A percentile compares a stretch with the other conserved stretches of the same genome.
These are phyloP conservation scores for Helenozyma rhizophorensis DNA, from an alignment of 805 yeast species.

Conservation along the genomic window DNA sequence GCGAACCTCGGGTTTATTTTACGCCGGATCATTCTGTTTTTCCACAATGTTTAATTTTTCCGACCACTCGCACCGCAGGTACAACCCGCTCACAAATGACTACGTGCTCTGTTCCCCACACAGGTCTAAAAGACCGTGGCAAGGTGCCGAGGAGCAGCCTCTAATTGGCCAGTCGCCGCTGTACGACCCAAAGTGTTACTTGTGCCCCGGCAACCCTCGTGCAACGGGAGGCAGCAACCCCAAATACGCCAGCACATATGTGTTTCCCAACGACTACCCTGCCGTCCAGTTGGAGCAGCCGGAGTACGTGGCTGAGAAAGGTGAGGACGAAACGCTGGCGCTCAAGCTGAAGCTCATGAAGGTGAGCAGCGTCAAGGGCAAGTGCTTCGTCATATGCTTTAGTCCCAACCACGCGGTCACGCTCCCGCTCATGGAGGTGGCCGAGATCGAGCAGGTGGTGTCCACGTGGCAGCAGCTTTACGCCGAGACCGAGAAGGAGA, in stretches of 20 bases:
- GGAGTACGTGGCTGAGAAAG: slow-evolving; percentile 23
- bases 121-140: slow-evolving; percentile 77
- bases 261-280: slow-evolving; percentile 66
- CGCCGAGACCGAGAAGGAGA: slow-evolving; percentile 35
- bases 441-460: slow-evolving; percentile 46
- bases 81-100: slow-evolving; percentile 62
- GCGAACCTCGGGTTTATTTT: too few relatives aligned
- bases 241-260: slow-evolving; percentile 50
- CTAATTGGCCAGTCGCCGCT: slow-evolving; percentile 40
- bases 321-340: slow-evolving; percentile 10
- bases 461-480: slow-evolving; percentile 58
- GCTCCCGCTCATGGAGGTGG: slow-evolving; percentile 52
- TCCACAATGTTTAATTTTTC: slow-evolving; percentile 39
- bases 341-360: slow-evolving; percentile 44
- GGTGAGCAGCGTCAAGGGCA: slow-evolving; percentile 59
- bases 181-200: slow-evolving; percentile 63
- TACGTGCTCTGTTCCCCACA: slow-evolving; percentile 76
- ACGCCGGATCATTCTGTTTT: too few relatives aligned
- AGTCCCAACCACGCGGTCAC: slow-evolving; percentile 66
- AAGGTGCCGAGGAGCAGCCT: slow-evolving; percentile 61
- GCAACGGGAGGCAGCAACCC: slow-evolving; percentile 61
- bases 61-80: slow-evolving; percentile 64
- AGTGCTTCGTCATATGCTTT: slow-evolving; percentile 69
- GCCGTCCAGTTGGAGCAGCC: slow-evolving; percentile 63
- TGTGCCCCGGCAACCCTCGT: slow-evolving; percentile 68